phyloP scores from a whole-genome alignment of 2,329 filamentous ascomycete genomes.

The Rutstroemia sp. region DNA sequence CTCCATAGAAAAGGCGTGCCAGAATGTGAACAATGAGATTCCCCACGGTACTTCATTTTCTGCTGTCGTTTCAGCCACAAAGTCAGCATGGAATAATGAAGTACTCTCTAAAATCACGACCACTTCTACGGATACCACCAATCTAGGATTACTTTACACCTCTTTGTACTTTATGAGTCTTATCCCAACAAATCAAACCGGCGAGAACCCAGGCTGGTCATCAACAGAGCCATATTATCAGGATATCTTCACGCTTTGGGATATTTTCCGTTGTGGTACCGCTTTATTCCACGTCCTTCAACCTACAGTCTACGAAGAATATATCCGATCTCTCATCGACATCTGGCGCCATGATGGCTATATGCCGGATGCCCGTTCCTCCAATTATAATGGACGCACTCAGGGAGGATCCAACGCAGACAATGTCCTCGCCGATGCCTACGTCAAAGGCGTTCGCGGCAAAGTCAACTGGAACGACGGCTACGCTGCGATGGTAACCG shows the following conservation, averaged over 20 bases:
- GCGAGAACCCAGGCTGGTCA: slow-evolving; percentile 61
- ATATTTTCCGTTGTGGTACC: slow-evolving; percentile 54
- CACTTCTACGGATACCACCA: slow-evolving; percentile 45
- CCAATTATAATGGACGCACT: slow-evolving; percentile 60
- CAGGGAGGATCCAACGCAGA: slow-evolving; percentile 67
- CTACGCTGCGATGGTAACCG: slow-evolving; percentile 56
- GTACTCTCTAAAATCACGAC: slow-evolving; percentile 41
- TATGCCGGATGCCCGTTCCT: slow-evolving; percentile 58
- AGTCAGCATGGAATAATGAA: slow-evolving; percentile 6
- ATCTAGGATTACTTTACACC: slow-evolving; percentile 56
- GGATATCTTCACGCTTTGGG: slow-evolving; percentile 66
- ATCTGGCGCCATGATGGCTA: slow-evolving; percentile 59
- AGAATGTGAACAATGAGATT: slow-evolving; percentile 38
- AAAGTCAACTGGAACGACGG: slow-evolving; percentile 57
- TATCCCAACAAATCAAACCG: slow-evolving; percentile 56
- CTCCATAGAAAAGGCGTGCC: slow-evolving; percentile 39
- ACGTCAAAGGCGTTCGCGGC: slow-evolving; percentile 56
- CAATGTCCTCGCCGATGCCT: slow-evolving; percentile 66
- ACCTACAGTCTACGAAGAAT: slow-evolving; percentile 54
- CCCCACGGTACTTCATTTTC: slow-evolving; percentile 35
- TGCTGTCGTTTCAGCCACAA: slow-evolving; percentile 27
- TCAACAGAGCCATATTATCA: slow-evolving; percentile 63
- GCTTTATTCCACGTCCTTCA: slow-evolving; percentile 59
- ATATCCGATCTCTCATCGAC: slow-evolving; percentile 60
- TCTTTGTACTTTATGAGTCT: slow-evolving; percentile 48